Conservation (phyloP, 257 asterid species). For the Nicotiana noctiflora region DNA sequence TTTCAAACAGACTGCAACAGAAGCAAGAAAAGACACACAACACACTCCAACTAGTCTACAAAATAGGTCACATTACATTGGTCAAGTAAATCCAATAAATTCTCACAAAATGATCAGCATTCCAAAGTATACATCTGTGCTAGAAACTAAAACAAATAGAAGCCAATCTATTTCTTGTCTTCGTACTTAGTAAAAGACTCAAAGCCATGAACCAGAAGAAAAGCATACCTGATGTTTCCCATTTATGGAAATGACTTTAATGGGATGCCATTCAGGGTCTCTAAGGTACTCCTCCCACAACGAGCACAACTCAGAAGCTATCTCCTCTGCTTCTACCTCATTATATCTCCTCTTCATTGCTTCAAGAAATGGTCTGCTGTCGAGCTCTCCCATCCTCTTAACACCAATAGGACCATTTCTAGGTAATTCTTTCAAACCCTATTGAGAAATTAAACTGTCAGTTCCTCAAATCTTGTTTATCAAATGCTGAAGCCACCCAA, state of each 20-base stretch:
- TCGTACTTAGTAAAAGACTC: not conserved
- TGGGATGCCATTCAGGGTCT: constrained; percentile 94
- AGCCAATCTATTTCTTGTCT: not conserved
- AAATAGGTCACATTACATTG: not conserved
- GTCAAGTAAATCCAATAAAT: not conserved
- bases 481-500: constrained; percentile 7
- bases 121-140: not conserved
- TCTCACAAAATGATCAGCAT: constrained; percentile 2
- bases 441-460: constrained; percentile 21
- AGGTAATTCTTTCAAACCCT: constrained; percentile 49
- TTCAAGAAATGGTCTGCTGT: constrained; percentile 43
- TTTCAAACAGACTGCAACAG: not conserved
- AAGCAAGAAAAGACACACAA: not conserved
- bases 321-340: constrained; percentile 68
- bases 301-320: constrained; percentile 72
- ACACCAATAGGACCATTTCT: constrained; percentile 38
- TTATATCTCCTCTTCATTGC: constrained; percentile 55
- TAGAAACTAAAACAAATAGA: constrained; percentile 3
- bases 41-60: not conserved
- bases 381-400: constrained; percentile 75
- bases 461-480: constrained; percentile 14
- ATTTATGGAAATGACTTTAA: constrained; percentile 41
- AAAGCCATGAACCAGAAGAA: not conserved
- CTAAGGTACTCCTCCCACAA: constrained; percentile 93
- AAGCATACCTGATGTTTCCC: constrained; percentile 58